phyloP scores from a whole-genome alignment of 1,284 basidiomycete genomes.

The Mrakiaceae sp. region DNA sequence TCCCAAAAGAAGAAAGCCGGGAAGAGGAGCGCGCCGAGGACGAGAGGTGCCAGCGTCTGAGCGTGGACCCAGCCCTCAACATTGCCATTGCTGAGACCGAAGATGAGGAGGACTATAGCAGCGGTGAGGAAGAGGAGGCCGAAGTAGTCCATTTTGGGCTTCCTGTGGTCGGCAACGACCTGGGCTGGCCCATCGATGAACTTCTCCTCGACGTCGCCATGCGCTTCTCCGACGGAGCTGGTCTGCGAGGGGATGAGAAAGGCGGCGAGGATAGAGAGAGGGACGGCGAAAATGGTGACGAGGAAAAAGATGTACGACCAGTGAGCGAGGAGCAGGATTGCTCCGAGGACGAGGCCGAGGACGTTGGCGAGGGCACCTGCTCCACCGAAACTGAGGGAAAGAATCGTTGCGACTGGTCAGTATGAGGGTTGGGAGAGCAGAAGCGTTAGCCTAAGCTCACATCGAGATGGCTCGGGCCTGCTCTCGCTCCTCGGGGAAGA shows the following conservation, averaged over 20 bases:
- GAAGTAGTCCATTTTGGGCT: conserved; percentile 3
- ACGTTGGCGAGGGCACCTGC: conserved; percentile 32
- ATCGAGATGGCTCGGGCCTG: conserved; percentile 27
- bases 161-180: not conserved
- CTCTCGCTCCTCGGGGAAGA: conserved; percentile 33
- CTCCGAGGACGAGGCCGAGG: conserved; percentile 28
- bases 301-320: conserved; percentile 28
- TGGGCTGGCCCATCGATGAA: not conserved
- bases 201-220: not conserved
- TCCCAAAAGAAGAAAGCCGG: not conserved
- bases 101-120: conserved; percentile 2
- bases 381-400: conserved; percentile 22
- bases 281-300: conserved; percentile 2
- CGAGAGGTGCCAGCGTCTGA: not conserved
- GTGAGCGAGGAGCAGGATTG: conserved; percentile 29
- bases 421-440: not conserved
- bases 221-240: not conserved
- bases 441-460: not conserved
- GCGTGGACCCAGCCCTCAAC: not conserved
- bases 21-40: not conserved
- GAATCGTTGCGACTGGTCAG: not conserved
- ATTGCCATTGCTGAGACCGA: not conserved
- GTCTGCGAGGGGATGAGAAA: not conserved
- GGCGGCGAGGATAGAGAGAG: not conserved
- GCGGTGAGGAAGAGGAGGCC: conserved; percentile 2